Percentiles rank a stretch among this genome's conserved stretches.
Evolutionary conservation across 2,329 filamentous ascomycete species (phyloP).

Genomic region (Achaetomium macrosporum): DNA sequence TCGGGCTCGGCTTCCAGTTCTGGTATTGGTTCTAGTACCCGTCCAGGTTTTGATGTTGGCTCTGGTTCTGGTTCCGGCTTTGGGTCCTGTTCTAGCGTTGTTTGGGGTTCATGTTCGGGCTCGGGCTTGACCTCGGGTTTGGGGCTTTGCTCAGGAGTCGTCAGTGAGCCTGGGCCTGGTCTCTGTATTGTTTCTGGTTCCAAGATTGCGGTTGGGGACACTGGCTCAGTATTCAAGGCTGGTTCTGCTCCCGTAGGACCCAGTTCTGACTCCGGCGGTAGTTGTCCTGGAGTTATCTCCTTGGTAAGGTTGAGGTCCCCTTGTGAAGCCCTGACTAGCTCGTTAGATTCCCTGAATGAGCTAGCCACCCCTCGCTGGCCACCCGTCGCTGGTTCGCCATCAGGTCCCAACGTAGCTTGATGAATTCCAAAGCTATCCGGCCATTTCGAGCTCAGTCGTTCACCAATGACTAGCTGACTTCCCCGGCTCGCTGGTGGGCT

Average conservation of each 20-base stretch:
- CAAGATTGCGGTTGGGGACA: too few relatives aligned
- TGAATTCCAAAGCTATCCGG: background rate
- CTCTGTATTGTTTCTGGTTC: too few relatives aligned
- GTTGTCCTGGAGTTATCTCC: background rate
- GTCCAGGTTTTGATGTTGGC: background rate
- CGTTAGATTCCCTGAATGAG: background rate
- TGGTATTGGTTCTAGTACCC: background rate
- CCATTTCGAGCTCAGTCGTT: background rate
- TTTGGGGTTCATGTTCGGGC: background rate
- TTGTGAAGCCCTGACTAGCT: background rate
- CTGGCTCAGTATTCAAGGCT: too few relatives aligned
- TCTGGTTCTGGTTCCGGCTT: background rate
- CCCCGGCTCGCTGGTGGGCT: too few relatives aligned
- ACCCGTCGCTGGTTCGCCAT: background rate
- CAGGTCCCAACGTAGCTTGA: too few relatives aligned
- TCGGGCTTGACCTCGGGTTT: background rate
- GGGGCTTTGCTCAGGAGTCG: too few relatives aligned
- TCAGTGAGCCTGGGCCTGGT: too few relatives aligned
- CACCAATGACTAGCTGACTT: background rate
- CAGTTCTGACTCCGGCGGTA: background rate
- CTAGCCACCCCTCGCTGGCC: too few relatives aligned
- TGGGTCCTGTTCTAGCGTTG: background rate
- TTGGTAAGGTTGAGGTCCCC: background rate
- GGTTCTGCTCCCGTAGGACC: too few relatives aligned
- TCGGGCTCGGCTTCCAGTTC: background rate